Base-by-base conservation (phyloP, 805 yeast species). In the Jamesozyma hellenica region DNA sequence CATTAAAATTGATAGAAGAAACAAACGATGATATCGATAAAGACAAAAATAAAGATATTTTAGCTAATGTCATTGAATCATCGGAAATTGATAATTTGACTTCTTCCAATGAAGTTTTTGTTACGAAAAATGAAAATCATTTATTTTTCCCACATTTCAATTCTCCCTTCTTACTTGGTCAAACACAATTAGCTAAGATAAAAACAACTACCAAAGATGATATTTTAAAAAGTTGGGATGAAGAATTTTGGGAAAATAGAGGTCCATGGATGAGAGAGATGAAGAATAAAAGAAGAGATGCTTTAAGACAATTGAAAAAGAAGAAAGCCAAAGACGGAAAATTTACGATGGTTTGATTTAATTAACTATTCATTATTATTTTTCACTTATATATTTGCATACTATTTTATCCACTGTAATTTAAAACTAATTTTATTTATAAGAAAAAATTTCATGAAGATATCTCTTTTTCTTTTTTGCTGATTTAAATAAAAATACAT, bases 111-210 rank as follows among this genome's bases (percentile, higher is more conserved):
- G 41, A 32, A 12, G 28, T 34, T 15, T 33, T 28, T 15, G 26
- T 23, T 9, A 31, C 23, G 9, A 56, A 28, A 19, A 28, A 37
- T 15, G 32, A 36, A 47, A 60, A 60, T 35, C 77, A 85, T 7
- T 64, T 87, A 28, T 88, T 90, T 59, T 90, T 94, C 71, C 65
- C 80, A 2, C 96, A 90, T 56, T 64, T 69, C 11, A 82, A 82
- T 15, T 88, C 96, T 1, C 96, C 96, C 1, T 90, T 85, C 62
- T 65, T 90, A 46, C 75, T 74, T 37, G 79, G 96, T 0, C 97
- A 88, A 61, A 70, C 95, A 0, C 95, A 83, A 56, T 58, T 86
- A 35, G 74, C 72, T 42, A 80, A 77, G 51, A 67, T 72, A 7
- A 52, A 57, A n/a, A 42, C 40, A 26, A 39, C 44, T 14, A 47